A percentile compares a stretch with the other conserved stretches of the same genome.
phyloP scores from a whole-genome alignment of 331 rosid species.

The Saraca asoca region DNA sequence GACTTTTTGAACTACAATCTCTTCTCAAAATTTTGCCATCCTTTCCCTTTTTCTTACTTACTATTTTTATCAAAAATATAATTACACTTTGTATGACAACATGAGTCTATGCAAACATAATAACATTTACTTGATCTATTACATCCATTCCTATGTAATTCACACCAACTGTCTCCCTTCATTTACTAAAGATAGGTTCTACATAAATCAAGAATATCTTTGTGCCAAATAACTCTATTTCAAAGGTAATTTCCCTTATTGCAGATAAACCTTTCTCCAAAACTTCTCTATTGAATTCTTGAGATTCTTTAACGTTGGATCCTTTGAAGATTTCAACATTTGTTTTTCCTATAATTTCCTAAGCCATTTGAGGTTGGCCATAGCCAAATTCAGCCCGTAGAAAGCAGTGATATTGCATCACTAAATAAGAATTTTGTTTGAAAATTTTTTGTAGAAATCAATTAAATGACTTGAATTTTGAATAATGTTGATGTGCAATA shows the following conservation, averaged over 20 bases:
- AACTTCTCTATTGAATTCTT: constrained; percentile 92
- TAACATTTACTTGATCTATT: constrained; percentile 77
- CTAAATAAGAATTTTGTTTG: neutral
- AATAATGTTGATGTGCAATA: too few relatives aligned
- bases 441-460: too few relatives aligned
- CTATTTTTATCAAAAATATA: constrained; percentile 26
- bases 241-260: constrained; percentile 90
- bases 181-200: constrained; percentile 92
- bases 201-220: constrained; percentile 89
- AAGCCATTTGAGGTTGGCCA: constrained; percentile 57
- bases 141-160: constrained; percentile 99
- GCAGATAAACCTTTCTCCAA: constrained; percentile 86
- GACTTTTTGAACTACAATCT: constrained; percentile 90
- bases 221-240: constrained; percentile 77
- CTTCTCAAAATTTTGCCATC: constrained; percentile 85
- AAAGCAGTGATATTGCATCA: constrained; percentile 35
- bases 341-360: constrained; percentile 87
- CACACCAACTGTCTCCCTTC: constrained; percentile 86
- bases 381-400: constrained; percentile 38
- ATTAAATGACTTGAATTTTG: too few relatives aligned
- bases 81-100: constrained; percentile 15
- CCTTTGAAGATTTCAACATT: constrained; percentile 94
- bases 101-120: constrained; percentile 11
- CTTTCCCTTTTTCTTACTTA: constrained; percentile 92
- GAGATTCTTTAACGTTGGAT: constrained; percentile 80